A percentile compares a stretch with the other conserved stretches of the same genome.
phyloP scores from a whole-genome alignment of 768 basidiomycete species.

The Thelephora ganbajun region DNA sequence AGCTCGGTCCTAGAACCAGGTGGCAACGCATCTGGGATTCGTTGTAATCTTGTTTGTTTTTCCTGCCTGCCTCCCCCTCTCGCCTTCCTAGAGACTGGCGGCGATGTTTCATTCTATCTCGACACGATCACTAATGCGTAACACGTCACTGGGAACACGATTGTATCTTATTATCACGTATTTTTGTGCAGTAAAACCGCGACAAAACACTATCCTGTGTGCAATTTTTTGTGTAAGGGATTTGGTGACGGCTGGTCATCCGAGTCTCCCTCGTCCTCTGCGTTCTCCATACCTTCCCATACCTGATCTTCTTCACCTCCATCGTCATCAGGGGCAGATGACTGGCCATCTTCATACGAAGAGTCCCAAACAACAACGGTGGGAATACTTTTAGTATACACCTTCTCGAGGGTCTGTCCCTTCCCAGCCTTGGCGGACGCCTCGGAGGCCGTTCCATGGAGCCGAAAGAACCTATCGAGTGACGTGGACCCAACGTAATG shows the following conservation, averaged over 20 bases:
- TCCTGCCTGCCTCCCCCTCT: no score
- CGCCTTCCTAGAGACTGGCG: no score
- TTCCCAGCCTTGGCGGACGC: slow-evolving; percentile 33
- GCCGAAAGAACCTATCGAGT: slow-evolving; percentile 54
- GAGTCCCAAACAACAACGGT: slow-evolving; percentile 52
- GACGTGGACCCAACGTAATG: slow-evolving; percentile 44
- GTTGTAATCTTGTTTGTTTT: slow-evolving; percentile 11
- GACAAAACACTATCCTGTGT: no score
- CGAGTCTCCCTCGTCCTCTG: slow-evolving; percentile 20
- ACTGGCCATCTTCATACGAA: slow-evolving; percentile 19
- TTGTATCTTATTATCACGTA: neutral
- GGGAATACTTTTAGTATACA: slow-evolving; percentile 47
- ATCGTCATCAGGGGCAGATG: slow-evolving; percentile 25
- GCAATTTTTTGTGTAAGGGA: no score
- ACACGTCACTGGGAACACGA: neutral
- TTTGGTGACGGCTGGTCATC: no score
- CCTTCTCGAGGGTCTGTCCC: slow-evolving; percentile 48
- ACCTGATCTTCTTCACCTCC: slow-evolving; percentile 41
- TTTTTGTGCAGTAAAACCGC: neutral
- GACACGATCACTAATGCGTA: neutral
- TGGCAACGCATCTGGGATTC: slow-evolving; percentile 16
- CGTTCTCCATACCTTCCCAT: slow-evolving; percentile 54
- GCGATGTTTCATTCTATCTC: neutral
- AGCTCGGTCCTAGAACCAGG: slow-evolving; percentile 11
- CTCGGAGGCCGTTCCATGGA: slow-evolving; percentile 49